Base-by-base conservation (phyloP, 805 yeast species). In the Dipodascus geniculatus region DNA sequence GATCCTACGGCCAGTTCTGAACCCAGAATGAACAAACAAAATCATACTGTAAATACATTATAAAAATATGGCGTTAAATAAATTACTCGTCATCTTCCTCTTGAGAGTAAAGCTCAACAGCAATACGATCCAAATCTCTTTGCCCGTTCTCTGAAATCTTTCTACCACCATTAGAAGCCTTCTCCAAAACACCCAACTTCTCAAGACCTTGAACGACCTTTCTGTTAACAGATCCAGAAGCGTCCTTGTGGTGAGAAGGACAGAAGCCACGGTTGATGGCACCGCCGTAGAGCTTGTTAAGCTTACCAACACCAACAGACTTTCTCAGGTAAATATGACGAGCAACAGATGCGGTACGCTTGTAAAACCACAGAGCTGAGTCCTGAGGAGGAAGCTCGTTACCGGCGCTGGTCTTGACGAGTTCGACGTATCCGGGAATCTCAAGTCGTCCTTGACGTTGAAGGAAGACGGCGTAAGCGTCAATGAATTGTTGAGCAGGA, bases 71-170 rank as follows among this genome's bases (percentile, higher is more conserved):
- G n/a, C n/a, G n/a, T n/a, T 48, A 52, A 48, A 48, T 54, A 42
- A 57, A 52, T 63, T 66, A 66, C 57, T 67, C 71, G 59, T 68
- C 70, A 51, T 66, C 71, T 72, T 86, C 95, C 71, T 86, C 93
- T 73, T 82, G 83, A 80, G 89, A 96, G 76, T 87, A 82, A 74
- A 96, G 88, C 81, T 89, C 96, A 75, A 96, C 96, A 73, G 98
- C 98, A 76, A 91, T 91, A 85, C 99, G 97, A 81, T 93, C 99
- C 81, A 93, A 86, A 81, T 93, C 99, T 87, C 99, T 90, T 82
- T 91, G 98, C 75, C 99, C 99, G 79, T 89, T 87, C 75, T 88
- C 96, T 63, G 97, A 85, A 83, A 93, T 88, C 79, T 90, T 88
- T 85, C 99, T 93, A 78, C 99, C 99, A 75, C 97, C 97, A 79